Evolutionary conservation across 2,329 filamentous ascomycete genomes (phyloP).

Genomic region (Cladophialophora carrionii): DNA sequence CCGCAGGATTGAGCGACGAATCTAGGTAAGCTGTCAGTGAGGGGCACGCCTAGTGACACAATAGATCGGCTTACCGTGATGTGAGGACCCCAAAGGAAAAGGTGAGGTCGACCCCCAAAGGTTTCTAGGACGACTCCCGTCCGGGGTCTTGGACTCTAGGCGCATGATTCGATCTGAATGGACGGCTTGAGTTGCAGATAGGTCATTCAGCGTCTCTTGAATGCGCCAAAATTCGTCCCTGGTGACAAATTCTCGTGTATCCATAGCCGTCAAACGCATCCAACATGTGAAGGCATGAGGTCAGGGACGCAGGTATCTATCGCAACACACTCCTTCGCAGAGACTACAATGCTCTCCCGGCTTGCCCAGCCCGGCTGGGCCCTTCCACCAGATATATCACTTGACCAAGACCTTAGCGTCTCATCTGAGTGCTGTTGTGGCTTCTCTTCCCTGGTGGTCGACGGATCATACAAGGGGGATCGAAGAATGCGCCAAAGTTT

Average conservation of each 20-base stretch:
- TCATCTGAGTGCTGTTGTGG: constrained; percentile 20
- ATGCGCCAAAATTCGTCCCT: constrained; percentile 68
- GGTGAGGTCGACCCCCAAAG: constrained; percentile 85
- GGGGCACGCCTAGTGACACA: background rate
- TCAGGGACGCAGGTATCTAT: background rate
- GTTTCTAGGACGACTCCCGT: constrained; percentile 71
- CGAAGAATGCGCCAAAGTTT: constrained; percentile 29
- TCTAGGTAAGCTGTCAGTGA: constrained; percentile 56
- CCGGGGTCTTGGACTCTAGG: constrained; percentile 65
- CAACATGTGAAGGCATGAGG: constrained; percentile 21
- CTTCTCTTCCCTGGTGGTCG: constrained; percentile 2
- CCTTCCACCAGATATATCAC: constrained; percentile 25
- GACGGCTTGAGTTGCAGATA: constrained; percentile 64
- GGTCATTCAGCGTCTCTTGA: constrained; percentile 63
- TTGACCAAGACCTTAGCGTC: constrained; percentile 16
- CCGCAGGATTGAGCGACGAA: constrained; percentile 75
- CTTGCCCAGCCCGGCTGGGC: constrained; percentile 29
- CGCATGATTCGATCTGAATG: constrained; percentile 64
- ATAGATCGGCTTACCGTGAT: constrained; percentile 69
- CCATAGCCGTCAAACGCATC: constrained; percentile 25
- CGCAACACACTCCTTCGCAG: constrained; percentile 15
- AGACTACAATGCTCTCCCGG: constrained; percentile 23
- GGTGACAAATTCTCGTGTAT: constrained; percentile 56
- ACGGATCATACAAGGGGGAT: constrained; percentile 6
- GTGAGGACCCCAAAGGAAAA: constrained; percentile 84